Percentiles rank a stretch among this genome's conserved stretches.
These are phyloP conservation scores for Monilinia aucupariae DNA, from an alignment of 2,329 filamentous ascomycete species.

Conservation along the genomic window DNA sequence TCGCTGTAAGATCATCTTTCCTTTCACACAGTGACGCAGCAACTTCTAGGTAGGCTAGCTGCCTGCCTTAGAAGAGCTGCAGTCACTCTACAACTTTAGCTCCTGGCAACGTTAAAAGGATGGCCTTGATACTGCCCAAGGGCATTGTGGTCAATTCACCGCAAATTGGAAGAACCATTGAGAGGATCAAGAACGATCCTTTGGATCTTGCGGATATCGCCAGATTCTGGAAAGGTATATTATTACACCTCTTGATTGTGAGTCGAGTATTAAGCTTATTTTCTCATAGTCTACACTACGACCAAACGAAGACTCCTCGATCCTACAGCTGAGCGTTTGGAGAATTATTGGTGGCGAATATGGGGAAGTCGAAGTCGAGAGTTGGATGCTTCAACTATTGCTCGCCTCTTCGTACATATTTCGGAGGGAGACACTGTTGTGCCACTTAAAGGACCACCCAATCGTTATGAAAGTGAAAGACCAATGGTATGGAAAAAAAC, in stretches of 20 bases:
- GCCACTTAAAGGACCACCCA: slow-evolving; percentile 48
- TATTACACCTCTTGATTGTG: slow-evolving; percentile 2
- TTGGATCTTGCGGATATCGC: slow-evolving; percentile 46
- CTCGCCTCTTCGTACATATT: slow-evolving; percentile 52
- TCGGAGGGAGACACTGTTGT: slow-evolving; percentile 54
- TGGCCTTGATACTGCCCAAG: slow-evolving; percentile 48
- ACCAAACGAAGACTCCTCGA: slow-evolving; percentile 54
- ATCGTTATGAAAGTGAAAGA: slow-evolving; percentile 44
- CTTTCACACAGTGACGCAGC: slow-evolving; percentile 26
- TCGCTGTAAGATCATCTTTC: slow-evolving; percentile 6
- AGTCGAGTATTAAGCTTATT: slow-evolving; percentile 20
- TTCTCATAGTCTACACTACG: slow-evolving; percentile 50
- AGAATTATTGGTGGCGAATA: slow-evolving; percentile 64
- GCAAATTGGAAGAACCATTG: slow-evolving; percentile 50
- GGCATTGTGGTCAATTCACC: slow-evolving; percentile 52
- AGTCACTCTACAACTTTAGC: slow-evolving; percentile 20
- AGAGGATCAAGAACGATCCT: slow-evolving; percentile 41
- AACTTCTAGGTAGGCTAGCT: slow-evolving; percentile 33
- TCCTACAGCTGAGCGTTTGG: slow-evolving; percentile 56
- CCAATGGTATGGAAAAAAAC: slow-evolving; percentile 41
- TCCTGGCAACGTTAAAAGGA: slow-evolving; percentile 24
- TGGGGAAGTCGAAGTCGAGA: slow-evolving; percentile 48
- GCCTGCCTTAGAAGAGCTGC: slow-evolving; percentile 32
- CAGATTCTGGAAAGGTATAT: slow-evolving; percentile 52
- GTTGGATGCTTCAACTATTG: slow-evolving; percentile 49